These are phyloP conservation scores for Lithohypha guttulata DNA, from an alignment of 2,329 filamentous ascomycete genomes.

Conservation along the genomic window DNA sequence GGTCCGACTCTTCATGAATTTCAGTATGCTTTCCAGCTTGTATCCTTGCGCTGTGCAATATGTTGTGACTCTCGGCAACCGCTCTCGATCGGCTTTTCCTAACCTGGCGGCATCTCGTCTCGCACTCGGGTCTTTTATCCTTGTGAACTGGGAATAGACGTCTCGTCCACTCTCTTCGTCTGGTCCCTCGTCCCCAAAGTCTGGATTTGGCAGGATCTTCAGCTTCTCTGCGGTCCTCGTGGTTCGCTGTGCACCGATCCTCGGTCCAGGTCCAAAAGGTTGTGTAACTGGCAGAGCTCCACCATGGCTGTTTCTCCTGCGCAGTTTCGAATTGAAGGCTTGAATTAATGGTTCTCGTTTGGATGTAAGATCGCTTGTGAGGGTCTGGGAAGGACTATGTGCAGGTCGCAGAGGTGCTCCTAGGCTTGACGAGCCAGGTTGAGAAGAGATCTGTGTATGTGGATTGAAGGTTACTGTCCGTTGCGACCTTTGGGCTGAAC, in stretches of 20 bases:
- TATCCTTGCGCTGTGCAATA: constrained; percentile 94
- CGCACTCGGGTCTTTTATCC: constrained; percentile 93
- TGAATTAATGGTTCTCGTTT: constrained; percentile 54
- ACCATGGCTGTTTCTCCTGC: constrained; percentile 74
- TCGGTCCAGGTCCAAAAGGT: constrained; percentile 40
- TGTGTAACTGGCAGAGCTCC: constrained; percentile 39
- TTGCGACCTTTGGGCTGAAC: constrained; percentile 25
- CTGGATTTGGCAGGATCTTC: constrained; percentile 88
- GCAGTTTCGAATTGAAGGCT: constrained; percentile 75
- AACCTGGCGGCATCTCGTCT: constrained; percentile 81
- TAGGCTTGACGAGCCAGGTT: constrained; percentile 31
- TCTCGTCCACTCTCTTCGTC: constrained; percentile 91
- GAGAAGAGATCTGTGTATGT: constrained; percentile 35
- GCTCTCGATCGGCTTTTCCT: constrained; percentile 83
- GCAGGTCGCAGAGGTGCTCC: constrained; percentile 33
- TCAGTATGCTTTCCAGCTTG: constrained; percentile 77
- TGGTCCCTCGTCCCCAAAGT: constrained; percentile 60
- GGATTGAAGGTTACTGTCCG: constrained; percentile 41
- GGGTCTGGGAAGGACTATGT: constrained; percentile 28
- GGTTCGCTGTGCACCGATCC: constrained; percentile 88
- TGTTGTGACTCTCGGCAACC: constrained; percentile 81
- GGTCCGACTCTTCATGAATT: constrained; percentile 75
- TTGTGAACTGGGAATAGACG: constrained; percentile 94
- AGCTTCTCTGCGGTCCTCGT: constrained; percentile 94
- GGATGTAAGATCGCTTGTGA: constrained; percentile 23